Percentiles rank a stretch among this genome's conserved stretches.
Evolutionary conservation across 2,329 filamentous ascomycete genomes (phyloP).

Genomic region (Colletotrichum lentis): DNA sequence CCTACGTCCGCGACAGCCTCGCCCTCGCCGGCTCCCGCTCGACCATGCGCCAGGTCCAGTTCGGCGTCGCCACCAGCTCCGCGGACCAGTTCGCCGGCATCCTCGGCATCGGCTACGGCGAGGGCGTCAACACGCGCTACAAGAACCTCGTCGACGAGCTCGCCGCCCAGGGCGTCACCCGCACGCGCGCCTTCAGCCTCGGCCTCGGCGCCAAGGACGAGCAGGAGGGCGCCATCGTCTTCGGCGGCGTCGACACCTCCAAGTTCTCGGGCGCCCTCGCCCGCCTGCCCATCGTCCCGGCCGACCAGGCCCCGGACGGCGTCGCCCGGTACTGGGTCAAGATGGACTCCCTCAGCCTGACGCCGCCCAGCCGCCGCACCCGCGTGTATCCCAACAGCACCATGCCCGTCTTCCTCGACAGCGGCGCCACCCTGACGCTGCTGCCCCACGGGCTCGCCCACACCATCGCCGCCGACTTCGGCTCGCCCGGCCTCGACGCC

Average conservation of each 20-base stretch:
- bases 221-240: slow-evolving; percentile 69
- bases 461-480: slow-evolving; percentile 60
- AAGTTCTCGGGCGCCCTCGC: slow-evolving; percentile 69
- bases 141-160: slow-evolving; percentile 63
- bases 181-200: slow-evolving; percentile 70
- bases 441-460: slow-evolving; percentile 65
- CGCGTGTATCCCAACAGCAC: slow-evolving; percentile 45
- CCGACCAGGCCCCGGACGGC: slow-evolving; percentile 62
- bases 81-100: slow-evolving; percentile 65
- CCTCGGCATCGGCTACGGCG: slow-evolving; percentile 76
- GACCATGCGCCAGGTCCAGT: slow-evolving; percentile 63
- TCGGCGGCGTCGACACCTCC: slow-evolving; percentile 71
- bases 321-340: slow-evolving; percentile 62
- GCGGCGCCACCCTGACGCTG: slow-evolving; percentile 73
- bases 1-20: slow-evolving; percentile 59
- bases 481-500: slow-evolving; percentile 48
- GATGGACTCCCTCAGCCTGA: slow-evolving; percentile 56
- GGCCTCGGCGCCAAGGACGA: slow-evolving; percentile 70
- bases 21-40: slow-evolving; percentile 50
- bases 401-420: slow-evolving; percentile 72
- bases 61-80: slow-evolving; percentile 68
- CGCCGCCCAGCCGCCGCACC: slow-evolving; percentile 48
- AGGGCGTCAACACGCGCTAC: slow-evolving; percentile 56
- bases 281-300: slow-evolving; percentile 67
- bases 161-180: slow-evolving; percentile 60